Percentiles rank a stretch among this genome's conserved stretches.
Evolutionary conservation across 352 stramenopile genomes (phyloP).

Genomic region (Pythium myriotylum): DNA sequence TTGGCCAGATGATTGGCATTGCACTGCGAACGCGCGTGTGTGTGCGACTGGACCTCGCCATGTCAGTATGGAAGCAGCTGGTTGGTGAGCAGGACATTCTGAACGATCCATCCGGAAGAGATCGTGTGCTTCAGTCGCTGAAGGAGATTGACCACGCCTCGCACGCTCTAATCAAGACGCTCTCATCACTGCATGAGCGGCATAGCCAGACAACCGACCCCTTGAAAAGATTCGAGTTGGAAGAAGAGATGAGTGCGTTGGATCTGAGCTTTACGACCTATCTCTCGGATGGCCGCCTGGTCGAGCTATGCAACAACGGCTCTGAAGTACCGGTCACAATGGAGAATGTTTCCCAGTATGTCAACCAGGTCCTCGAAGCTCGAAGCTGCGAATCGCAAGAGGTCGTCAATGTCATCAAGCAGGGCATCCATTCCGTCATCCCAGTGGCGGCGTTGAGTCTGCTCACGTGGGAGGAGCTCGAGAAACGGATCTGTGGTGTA

Average conservation of each 20-base stretch:
- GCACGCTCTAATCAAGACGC: conserved; percentile 54
- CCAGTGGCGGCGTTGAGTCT: conserved; percentile 59
- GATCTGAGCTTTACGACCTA: conserved; percentile 79
- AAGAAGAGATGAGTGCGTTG: conserved; percentile 62
- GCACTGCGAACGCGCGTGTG: conserved; percentile 83
- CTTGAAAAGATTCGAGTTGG: conserved; percentile 20
- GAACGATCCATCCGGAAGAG: conserved; percentile 10
- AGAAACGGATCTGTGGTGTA: conserved; percentile 71
- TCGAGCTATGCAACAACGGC: conserved; percentile 49
- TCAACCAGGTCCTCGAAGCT: conserved; percentile 43
- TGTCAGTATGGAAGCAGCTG: conserved; percentile 76
- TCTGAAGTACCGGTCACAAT: conserved; percentile 41
- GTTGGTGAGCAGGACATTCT: conserved; percentile 38
- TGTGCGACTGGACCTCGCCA: conserved; percentile 70
- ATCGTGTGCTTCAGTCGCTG: conserved; percentile 45
- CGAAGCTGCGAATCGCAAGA: conserved; percentile 46
- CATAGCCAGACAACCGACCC: conserved; percentile 7
- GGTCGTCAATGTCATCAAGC: conserved; percentile 71
- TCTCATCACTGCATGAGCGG: conserved; percentile 37
- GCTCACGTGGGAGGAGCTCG: conserved; percentile 69
- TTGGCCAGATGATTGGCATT: conserved; percentile 90
- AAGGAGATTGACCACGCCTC: conserved; percentile 71
- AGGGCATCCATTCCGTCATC: conserved; percentile 77
- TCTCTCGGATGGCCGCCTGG: conserved; percentile 56
- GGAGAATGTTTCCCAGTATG: conserved; percentile 52